Conservation (phyloP, 2,329 filamentous ascomycete genomes). For the Xylaria multiplex region DNA sequence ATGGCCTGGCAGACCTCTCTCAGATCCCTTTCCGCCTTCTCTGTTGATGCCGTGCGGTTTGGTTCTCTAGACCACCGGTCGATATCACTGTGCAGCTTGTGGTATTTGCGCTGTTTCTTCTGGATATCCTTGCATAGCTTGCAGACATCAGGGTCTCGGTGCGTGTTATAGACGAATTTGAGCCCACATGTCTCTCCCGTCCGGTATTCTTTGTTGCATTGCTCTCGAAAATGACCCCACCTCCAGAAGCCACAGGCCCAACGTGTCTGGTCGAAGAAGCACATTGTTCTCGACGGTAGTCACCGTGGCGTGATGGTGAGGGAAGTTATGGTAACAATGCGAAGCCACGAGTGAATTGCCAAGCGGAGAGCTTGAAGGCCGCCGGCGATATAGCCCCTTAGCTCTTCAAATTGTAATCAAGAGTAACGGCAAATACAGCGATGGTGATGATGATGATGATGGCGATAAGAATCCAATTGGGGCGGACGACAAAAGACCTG, state of each 20-base stretch:
- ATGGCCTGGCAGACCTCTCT: conserved; percentile 71
- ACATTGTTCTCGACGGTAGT: conserved; percentile 67
- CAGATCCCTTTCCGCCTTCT: conserved; percentile 76
- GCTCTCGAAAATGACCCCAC: conserved; percentile 91
- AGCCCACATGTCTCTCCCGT: conserved; percentile 96
- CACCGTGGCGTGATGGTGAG: conserved; percentile 24
- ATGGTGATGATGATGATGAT: conserved; percentile 37
- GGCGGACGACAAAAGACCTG: conserved; percentile 1
- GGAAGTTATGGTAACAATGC: conserved; percentile 16
- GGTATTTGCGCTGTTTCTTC: conserved; percentile 80
- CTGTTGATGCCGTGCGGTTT: conserved; percentile 77
- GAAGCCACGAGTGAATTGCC: conserved; percentile 17
- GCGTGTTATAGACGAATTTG: conserved; percentile 84
- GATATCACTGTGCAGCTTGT: conserved; percentile 79
- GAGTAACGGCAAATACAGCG: conserved; percentile 33
- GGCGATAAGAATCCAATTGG: conserved; percentile 22
- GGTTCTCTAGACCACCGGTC: conserved; percentile 81
- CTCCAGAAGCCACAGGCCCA: conserved; percentile 92
- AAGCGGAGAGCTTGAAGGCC: conserved; percentile 12
- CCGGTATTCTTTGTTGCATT: conserved; percentile 94
- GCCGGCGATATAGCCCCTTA: conserved; percentile 16
- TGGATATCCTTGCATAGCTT: conserved; percentile 89
- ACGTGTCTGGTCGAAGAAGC: conserved; percentile 91
- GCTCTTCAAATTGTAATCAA: conserved; percentile 22
- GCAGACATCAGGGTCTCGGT: conserved; percentile 72